phyloP scores from a whole-genome alignment of 805 yeast genomes.

The Candida arabinofermentans region DNA sequence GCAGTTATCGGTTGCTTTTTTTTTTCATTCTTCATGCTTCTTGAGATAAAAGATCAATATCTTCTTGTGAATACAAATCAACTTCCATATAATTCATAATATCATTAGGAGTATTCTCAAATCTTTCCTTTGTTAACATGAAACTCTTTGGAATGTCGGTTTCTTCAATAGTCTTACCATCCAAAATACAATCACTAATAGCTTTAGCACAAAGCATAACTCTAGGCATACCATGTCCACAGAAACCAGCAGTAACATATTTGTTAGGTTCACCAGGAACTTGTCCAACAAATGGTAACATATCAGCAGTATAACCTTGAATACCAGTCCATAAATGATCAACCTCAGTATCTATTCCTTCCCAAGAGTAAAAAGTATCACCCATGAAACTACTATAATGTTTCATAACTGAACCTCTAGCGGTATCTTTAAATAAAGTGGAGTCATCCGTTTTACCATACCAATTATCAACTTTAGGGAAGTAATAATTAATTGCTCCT shows the following conservation, averaged over 20 bases:
- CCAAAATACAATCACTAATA: constrained; percentile 24
- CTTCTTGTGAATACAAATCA: not conserved
- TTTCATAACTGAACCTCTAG: constrained; percentile 8
- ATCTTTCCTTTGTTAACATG: constrained; percentile 19
- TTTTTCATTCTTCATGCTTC: not conserved
- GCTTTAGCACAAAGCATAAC: constrained; percentile 38
- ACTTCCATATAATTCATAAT: constrained; percentile 7
- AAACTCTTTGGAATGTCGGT: constrained; percentile 21
- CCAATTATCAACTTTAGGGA: constrained; percentile 6
- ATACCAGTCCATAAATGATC: constrained; percentile 42
- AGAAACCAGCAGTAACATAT: constrained; percentile 44
- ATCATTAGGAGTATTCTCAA: constrained; percentile 11
- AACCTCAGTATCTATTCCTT: constrained; percentile 21
- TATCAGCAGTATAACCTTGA: constrained; percentile 41
- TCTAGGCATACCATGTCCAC: constrained; percentile 52
- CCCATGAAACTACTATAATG: constrained; percentile 31
- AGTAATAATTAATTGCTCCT: constrained; percentile 15
- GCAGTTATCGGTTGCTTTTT: too few relatives aligned
- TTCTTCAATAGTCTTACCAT: constrained; percentile 2
- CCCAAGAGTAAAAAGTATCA: constrained; percentile 32
- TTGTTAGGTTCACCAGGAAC: constrained; percentile 27
- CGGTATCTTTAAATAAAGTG: constrained; percentile 19
- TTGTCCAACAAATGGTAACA: constrained; percentile 41
- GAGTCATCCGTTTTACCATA: constrained; percentile 33
- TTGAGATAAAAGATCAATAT: not conserved